These are phyloP conservation scores for Alopecurus myosuroides DNA, from an alignment of 176 grass and related monocot species.

Conservation along the genomic window DNA sequence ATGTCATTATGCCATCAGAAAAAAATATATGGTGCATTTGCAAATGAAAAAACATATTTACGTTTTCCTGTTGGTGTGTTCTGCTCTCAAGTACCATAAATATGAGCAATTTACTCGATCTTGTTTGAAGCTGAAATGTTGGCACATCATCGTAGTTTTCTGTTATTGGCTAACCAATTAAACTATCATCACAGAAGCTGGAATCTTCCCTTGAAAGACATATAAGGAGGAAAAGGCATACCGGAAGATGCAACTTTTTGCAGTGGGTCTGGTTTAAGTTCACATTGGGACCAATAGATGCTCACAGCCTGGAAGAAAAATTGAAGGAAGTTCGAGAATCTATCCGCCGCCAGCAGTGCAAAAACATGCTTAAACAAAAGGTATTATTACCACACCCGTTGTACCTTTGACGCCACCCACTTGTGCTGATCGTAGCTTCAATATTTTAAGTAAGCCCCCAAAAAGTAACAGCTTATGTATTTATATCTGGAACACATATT, in stretches of 20 bases:
- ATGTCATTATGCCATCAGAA: not conserved
- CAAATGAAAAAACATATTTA: not conserved
- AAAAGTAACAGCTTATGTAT: not conserved
- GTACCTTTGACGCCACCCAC: not conserved
- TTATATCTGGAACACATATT: not conserved
- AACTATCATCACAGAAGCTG: conserved; percentile 44
- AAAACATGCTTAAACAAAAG: conserved; percentile 65
- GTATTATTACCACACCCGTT: conserved; percentile 15
- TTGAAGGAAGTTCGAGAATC: conserved; percentile 36
- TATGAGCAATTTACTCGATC: not conserved
- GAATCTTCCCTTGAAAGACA: conserved; percentile 51
- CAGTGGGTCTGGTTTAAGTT: conserved; percentile 45
- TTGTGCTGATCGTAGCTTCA: not conserved
- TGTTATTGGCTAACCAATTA: conserved; percentile 3
- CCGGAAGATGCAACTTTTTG: conserved; percentile 30
- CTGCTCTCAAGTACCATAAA: not conserved
- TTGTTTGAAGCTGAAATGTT: not conserved
- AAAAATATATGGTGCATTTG: not conserved
- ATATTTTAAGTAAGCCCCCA: not conserved
- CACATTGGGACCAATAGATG: conserved; percentile 20
- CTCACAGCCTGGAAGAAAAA: conserved; percentile 41
- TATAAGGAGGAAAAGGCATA: conserved; percentile 35
- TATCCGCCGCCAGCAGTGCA: conserved; percentile 54
- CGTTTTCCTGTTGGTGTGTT: not conserved
- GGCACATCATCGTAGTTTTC: not conserved